Evolutionary conservation across 1,284 basidiomycete genomes (phyloP), one percentile per base, ranked within the genome.

Genomic region (Prillingera fragicola): DNA sequence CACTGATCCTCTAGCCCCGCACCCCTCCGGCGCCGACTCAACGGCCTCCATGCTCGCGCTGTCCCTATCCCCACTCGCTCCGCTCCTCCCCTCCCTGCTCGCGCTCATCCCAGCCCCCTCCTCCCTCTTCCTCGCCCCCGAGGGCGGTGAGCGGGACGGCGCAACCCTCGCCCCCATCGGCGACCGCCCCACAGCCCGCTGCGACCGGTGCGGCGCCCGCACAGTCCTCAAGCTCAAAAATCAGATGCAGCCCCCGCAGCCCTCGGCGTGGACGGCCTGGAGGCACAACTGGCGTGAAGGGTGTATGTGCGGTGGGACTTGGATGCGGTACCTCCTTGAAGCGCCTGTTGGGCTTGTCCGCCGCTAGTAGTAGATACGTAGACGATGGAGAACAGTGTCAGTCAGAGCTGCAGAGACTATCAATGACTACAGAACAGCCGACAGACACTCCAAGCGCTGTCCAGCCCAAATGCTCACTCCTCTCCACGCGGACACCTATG

Each of bases 271-370:
- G 50, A 27, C 42, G 14, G 40, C 43, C 19, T 61, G 57, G 57
- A 39, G 43, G 21, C 39, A 43, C 23, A 55, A 41, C 1, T 48
- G 51, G 37, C 46, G 47, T 32, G 24, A 26, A 14, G 38, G 41
- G 5, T 67, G 65, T 48, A 29, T 57, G 8, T 67, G 65, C 48
- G 63, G 62, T 17, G 65, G 63, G 21, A 54, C 47, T 14, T 67
- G 65, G 65, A 43, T 56, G 31, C 38, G 46, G 29, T n/a, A 41
- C 14, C 40, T 39, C 12, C 41, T 52, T 22, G 50, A 52, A 24
- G 13, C 37, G 33, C 50, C 45, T 21, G 25, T 38, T 4, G 17
- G 41, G 15, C 19, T 38, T n/a, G n/a, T n/a, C n/a, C n/a, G n/a
- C n/a, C n/a, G n/a, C n/a, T n/a, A n/a, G n/a, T n/a, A n/a, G n/a